phyloP scores from a whole-genome alignment of 306 rosid genomes.

The Chamaecrista fasciculata region DNA sequence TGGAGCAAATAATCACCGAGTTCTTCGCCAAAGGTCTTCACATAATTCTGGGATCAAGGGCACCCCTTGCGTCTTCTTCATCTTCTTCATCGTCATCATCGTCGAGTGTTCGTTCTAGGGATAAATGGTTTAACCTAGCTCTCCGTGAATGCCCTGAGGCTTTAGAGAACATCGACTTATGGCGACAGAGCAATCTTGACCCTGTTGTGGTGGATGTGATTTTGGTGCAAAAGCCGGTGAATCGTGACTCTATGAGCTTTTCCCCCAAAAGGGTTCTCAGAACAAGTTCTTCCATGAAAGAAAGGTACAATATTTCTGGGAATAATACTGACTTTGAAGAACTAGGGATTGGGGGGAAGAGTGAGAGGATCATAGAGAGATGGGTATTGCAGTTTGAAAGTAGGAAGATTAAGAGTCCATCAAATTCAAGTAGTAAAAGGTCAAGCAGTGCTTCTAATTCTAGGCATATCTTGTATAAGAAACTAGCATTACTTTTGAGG shows the following conservation, averaged over 20 bases:
- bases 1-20: slow-evolving; percentile 78
- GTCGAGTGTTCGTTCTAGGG: slow-evolving; percentile 74
- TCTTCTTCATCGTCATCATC: slow-evolving; percentile 73
- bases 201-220: slow-evolving; percentile 75
- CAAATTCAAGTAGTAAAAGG: slow-evolving; percentile 55
- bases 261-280: slow-evolving; percentile 48
- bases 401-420: slow-evolving; percentile 48
- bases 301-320: slow-evolving; percentile 36
- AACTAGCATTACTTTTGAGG: slow-evolving; percentile 67
- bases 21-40: slow-evolving; percentile 74
- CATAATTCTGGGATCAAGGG: slow-evolving; percentile 79
- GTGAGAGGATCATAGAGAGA: slow-evolving; percentile 77
- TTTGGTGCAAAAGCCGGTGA: slow-evolving; percentile 57
- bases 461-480: slow-evolving; percentile 60
- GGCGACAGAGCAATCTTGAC: slow-evolving; percentile 65
- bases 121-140: slow-evolving; percentile 87
- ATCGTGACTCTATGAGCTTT: slow-evolving; percentile 39
- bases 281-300: slow-evolving; percentile 47
- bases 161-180: slow-evolving; percentile 61
- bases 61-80: slow-evolving; percentile 50
- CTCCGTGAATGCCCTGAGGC: slow-evolving; percentile 69
- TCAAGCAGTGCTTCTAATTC: slow-evolving; percentile 45
- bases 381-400: slow-evolving; percentile 78
- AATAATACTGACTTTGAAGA: slow-evolving; percentile 60
- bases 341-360: slow-evolving; percentile 42